Evolutionary conservation across 2,329 filamentous ascomycete genomes (phyloP).

Genomic region (Aspergillus ruber): DNA sequence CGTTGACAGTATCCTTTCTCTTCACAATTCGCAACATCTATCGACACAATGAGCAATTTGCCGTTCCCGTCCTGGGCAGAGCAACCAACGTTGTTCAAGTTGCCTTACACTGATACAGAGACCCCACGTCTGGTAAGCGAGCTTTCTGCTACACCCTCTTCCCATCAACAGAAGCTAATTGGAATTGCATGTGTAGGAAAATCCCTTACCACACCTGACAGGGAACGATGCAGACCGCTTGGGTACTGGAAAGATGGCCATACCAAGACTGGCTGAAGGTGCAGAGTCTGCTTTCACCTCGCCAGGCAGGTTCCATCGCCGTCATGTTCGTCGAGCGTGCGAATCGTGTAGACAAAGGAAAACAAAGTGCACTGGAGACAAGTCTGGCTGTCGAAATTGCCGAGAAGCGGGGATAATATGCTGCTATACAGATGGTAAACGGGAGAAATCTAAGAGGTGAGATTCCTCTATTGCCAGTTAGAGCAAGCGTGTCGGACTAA

Average conservation of each 20-base stretch:
- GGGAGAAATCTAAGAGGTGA: constrained; percentile 41
- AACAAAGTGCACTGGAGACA: constrained; percentile 42
- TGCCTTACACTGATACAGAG: constrained; percentile 26
- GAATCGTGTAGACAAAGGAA: constrained; percentile 42
- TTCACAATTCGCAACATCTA: constrained; percentile 5
- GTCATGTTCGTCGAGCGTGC: constrained; percentile 36
- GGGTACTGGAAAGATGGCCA: constrained; percentile 28
- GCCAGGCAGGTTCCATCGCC: constrained; percentile 30
- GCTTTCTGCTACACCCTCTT: neutral
- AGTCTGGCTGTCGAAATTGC: constrained; percentile 39
- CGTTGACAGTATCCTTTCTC: neutral
- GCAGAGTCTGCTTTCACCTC: constrained; percentile 27
- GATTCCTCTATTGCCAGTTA: neutral
- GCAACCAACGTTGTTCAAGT: constrained; percentile 24
- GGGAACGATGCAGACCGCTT: constrained; percentile 15
- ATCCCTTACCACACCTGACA: constrained; percentile 14
- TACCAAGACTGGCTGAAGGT: constrained; percentile 30
- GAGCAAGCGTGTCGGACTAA: neutral
- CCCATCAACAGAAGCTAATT: constrained; percentile 5
- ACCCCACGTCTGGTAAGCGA: constrained; percentile 22
- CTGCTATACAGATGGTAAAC: constrained; percentile 41
- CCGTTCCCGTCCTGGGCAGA: constrained; percentile 25
- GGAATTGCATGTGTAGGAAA: constrained; percentile 15
- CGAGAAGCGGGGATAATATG: constrained; percentile 38
- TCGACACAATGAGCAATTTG: constrained; percentile 20